phyloP scores from a whole-genome alignment of 352 stramenopile genomes.

The Pythium coloratum region DNA sequence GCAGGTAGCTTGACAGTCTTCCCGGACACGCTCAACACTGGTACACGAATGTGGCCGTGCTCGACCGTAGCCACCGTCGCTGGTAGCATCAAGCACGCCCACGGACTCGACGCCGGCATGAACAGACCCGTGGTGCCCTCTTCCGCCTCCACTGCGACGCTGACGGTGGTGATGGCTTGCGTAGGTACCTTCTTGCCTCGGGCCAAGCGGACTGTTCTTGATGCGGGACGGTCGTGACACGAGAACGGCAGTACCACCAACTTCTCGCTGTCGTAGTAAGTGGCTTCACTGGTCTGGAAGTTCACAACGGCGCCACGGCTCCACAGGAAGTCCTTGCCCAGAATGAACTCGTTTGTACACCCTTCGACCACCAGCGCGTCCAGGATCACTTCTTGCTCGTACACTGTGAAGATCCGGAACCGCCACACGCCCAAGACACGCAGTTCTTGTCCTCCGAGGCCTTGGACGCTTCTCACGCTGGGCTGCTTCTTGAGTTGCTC shows the following conservation, averaged over 20 bases:
- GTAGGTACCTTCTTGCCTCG: no score
- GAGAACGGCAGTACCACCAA: background rate
- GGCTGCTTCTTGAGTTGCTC: background rate
- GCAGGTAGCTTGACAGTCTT: slow-evolving; percentile 14
- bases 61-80: slow-evolving; percentile 8
- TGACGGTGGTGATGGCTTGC: no score
- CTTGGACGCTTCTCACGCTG: slow-evolving; percentile 1
- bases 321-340: slow-evolving; percentile 5
- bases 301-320: background rate
- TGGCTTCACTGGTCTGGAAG: background rate
- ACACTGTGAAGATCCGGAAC: slow-evolving; percentile 5
- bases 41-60: background rate
- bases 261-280: background rate
- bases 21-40: slow-evolving; percentile 24
- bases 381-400: background rate
- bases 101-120: no score
- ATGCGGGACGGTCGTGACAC: no score
- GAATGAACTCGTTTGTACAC: background rate
- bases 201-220: no score
- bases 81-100: slow-evolving; percentile 9
- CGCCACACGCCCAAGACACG: background rate
- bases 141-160: no score
- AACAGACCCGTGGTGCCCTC: no score
- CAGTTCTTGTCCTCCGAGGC: slow-evolving; percentile 1
- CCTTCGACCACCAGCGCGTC: slow-evolving; percentile 6